Conservation (phyloP, 352 stramenopile species). For the Globisporangium alternatum region DNA sequence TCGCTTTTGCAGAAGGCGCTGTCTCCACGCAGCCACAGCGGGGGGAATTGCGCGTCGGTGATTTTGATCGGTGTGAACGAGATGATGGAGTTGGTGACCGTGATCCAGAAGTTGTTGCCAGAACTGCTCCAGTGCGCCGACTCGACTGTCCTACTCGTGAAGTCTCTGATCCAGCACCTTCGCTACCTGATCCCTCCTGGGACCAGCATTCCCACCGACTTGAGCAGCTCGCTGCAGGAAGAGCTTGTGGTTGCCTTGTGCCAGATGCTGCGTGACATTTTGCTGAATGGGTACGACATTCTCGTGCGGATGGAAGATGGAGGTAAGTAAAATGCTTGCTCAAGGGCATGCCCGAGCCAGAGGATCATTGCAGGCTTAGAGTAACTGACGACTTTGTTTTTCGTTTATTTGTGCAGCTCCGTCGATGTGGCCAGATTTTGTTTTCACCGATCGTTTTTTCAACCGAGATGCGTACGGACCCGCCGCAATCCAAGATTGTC, state of each 20-base stretch:
- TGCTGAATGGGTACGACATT: constrained; percentile 66
- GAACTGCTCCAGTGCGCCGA: constrained; percentile 64
- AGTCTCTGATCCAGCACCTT: constrained; percentile 74
- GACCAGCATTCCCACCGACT: constrained; percentile 32
- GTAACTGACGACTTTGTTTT: neutral
- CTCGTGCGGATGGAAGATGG: constrained; percentile 82
- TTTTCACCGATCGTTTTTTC: constrained; percentile 77
- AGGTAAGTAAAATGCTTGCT: constrained; percentile 30
- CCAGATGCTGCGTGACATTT: constrained; percentile 67
- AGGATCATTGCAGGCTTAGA: neutral
- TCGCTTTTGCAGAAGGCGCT: constrained; percentile 79
- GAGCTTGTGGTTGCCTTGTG: constrained; percentile 66
- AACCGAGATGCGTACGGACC: constrained; percentile 43
- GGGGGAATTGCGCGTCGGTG: constrained; percentile 35
- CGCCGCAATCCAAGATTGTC: constrained; percentile 47
- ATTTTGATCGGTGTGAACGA: constrained; percentile 66
- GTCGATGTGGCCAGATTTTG: constrained; percentile 63
- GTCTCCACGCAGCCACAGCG: constrained; percentile 38
- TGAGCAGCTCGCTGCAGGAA: constrained; percentile 54
- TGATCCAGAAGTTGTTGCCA: constrained; percentile 69
- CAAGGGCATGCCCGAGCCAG: neutral
- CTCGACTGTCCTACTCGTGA: constrained; percentile 62
- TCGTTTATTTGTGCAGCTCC: constrained; percentile 33
- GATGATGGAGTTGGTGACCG: constrained; percentile 68
- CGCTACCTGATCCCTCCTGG: constrained; percentile 69